Percentiles rank a stretch among this genome's conserved stretches.
phyloP scores from a whole-genome alignment of 305 asterid genomes.

The Rubia balearica region DNA sequence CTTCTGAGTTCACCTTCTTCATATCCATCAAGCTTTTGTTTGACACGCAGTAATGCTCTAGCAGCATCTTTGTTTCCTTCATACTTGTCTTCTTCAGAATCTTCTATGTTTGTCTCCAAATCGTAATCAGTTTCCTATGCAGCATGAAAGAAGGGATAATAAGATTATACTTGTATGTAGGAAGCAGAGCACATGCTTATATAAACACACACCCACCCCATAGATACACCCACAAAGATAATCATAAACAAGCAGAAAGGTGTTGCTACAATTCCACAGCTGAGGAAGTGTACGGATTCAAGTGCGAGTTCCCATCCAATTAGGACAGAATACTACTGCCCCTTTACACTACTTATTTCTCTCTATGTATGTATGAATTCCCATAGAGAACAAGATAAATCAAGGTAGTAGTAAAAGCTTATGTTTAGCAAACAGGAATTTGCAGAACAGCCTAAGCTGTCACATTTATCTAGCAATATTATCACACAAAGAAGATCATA shows the following conservation, averaged over 20 bases:
- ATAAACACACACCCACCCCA: neutral
- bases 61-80: conserved; percentile 98
- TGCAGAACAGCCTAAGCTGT: neutral
- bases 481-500: neutral
- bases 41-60: conserved; percentile 89
- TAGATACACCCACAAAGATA: too few relatives aligned
- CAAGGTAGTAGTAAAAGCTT: neutral
- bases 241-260: neutral
- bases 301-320: neutral
- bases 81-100: conserved; percentile 61
- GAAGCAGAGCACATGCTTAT: neutral
- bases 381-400: neutral
- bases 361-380: neutral
- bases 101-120: conserved; percentile 59
- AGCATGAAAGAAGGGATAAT: conserved; percentile 16
- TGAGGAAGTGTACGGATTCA: neutral
- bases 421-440: neutral
- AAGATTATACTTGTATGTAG: conserved; percentile 5
- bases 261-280: neutral
- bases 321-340: neutral
- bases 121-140: conserved; percentile 74
- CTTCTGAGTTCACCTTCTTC: conserved; percentile 99
- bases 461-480: neutral
- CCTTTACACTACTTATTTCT: neutral
- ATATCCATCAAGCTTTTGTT: conserved; percentile 97